Percentiles rank a stretch among this genome's conserved stretches.
phyloP scores from a whole-genome alignment of 371 early-diverging fungal species.

The Syncephalis plumigaleata region DNA sequence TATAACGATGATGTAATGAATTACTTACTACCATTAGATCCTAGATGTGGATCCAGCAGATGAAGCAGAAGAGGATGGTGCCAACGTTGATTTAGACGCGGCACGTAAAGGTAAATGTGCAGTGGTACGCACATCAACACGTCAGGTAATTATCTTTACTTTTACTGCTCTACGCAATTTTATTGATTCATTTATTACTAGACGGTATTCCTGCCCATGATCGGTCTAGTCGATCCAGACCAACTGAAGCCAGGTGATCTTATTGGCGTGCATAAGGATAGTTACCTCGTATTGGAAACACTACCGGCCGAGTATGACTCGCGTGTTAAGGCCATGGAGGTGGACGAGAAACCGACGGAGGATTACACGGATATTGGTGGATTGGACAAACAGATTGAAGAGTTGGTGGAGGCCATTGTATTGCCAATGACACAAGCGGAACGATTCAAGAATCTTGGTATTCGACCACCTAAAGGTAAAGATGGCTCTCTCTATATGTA shows the following conservation, averaged over 20 bases:
- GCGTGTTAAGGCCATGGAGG: slow-evolving; percentile 99
- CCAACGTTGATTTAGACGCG: slow-evolving; percentile 83
- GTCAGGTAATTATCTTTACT: slow-evolving; percentile 45
- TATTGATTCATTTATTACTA: slow-evolving; percentile 11
- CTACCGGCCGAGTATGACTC: slow-evolving; percentile 98
- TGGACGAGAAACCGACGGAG: slow-evolving; percentile 99
- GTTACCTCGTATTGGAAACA: slow-evolving; percentile 95
- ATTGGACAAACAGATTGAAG: slow-evolving; percentile 97
- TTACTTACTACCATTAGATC: slow-evolving; percentile 27
- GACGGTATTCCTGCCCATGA: slow-evolving; percentile 95
- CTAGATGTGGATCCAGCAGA: slow-evolving; percentile 84
- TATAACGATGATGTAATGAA: not conserved
- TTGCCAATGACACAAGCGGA: slow-evolving; percentile 97
- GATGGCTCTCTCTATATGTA: not conserved
- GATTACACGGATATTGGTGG: slow-evolving; percentile 99
- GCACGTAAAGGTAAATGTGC: slow-evolving; percentile 93
- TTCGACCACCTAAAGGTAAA: slow-evolving; percentile 92
- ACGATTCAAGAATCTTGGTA: slow-evolving; percentile 90
- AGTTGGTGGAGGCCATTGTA: slow-evolving; percentile 97
- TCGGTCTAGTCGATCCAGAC: slow-evolving; percentile 91
- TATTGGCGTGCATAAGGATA: slow-evolving; percentile 99
- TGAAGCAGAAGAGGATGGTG: slow-evolving; percentile 77
- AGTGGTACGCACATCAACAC: slow-evolving; percentile 92
- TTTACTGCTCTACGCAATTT: not conserved
- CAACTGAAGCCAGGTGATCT: slow-evolving; percentile 96